Conservation (phyloP, 192 early-diverging fungal genomes). For the Umbelopsis ramanniana region DNA sequence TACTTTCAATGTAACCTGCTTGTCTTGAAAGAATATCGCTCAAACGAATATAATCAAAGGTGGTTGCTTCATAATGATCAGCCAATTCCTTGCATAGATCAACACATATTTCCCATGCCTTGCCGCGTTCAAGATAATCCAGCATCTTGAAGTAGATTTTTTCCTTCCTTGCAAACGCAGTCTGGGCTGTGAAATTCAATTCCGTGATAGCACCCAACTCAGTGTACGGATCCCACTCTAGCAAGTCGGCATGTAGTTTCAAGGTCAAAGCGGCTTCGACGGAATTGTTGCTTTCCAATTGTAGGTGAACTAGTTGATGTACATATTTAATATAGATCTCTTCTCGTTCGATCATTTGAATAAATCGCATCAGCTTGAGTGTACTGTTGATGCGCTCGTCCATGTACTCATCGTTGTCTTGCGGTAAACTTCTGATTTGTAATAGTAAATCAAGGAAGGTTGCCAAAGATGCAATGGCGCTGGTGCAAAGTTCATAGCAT, state of each 20-base stretch:
- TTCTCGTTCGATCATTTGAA: conserved; percentile 60
- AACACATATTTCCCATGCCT: conserved; percentile 76
- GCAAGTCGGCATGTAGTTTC: conserved; percentile 68
- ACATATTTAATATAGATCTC: conserved; percentile 73
- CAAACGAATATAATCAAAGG: conserved; percentile 58
- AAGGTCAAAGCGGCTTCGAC: conserved; percentile 73
- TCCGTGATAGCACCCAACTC: conserved; percentile 53
- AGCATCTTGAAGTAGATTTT: conserved; percentile 62
- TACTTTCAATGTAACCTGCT: conserved; percentile 55
- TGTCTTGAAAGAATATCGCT: conserved; percentile 59
- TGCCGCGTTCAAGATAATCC: conserved; percentile 63
- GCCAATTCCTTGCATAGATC: conserved; percentile 66
- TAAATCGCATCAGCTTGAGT: conserved; percentile 67
- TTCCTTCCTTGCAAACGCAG: conserved; percentile 68
- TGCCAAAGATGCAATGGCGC: conserved; percentile 53
- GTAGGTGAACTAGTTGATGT: conserved; percentile 62
- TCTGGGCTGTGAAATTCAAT: conserved; percentile 54
- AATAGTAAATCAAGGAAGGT: conserved; percentile 57
- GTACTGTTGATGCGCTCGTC: conserved; percentile 67
- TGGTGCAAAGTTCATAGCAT: conserved; percentile 22
- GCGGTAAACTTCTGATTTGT: conserved; percentile 58
- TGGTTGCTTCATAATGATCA: conserved; percentile 57
- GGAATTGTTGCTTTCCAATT: conserved; percentile 55
- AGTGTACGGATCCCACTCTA: conserved; percentile 62
- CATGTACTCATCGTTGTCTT: conserved; percentile 51